Conservation (phyloP, 768 basidiomycete genomes). For the Termitomyces sp. region DNA sequence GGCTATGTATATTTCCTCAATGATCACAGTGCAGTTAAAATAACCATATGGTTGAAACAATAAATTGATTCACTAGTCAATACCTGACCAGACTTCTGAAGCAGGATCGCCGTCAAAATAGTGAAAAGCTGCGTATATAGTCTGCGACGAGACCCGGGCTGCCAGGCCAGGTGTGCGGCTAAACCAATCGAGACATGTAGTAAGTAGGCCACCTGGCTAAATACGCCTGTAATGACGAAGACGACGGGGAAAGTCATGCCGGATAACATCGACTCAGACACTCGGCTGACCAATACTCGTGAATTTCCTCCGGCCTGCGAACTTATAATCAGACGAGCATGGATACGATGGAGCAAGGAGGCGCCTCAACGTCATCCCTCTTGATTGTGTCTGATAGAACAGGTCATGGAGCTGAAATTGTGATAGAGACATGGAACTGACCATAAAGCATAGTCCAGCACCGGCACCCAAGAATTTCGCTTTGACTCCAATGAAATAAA, state of each 20-base stretch:
- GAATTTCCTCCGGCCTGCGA: slow-evolving; percentile 44
- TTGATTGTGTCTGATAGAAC: slow-evolving; percentile 2
- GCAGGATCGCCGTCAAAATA: no score
- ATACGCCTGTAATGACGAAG: no score
- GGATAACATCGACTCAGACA: slow-evolving; percentile 13
- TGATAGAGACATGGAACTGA: background rate
- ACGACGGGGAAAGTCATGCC: no score
- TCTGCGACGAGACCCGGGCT: background rate
- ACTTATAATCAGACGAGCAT: background rate
- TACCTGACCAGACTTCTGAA: no score
- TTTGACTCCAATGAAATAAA: background rate
- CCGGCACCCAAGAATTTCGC: slow-evolving; percentile 14
- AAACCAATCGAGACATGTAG: slow-evolving; percentile 15
- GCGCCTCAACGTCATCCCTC: background rate
- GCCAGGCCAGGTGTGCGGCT: background rate
- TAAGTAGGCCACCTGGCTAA: no score
- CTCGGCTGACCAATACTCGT: slow-evolving; percentile 51
- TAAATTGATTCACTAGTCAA: no score
- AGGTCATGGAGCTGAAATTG: background rate
- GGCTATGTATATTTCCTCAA: no score
- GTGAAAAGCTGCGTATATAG: no score
- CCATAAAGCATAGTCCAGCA: background rate
- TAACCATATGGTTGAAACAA: no score
- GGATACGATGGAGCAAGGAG: background rate
- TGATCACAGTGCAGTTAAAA: no score